A percentile compares a stretch with the other conserved stretches of the same genome.
These are phyloP conservation scores for Colletotrichum musae DNA, from an alignment of 2,329 filamentous ascomycete species.

Conservation along the genomic window DNA sequence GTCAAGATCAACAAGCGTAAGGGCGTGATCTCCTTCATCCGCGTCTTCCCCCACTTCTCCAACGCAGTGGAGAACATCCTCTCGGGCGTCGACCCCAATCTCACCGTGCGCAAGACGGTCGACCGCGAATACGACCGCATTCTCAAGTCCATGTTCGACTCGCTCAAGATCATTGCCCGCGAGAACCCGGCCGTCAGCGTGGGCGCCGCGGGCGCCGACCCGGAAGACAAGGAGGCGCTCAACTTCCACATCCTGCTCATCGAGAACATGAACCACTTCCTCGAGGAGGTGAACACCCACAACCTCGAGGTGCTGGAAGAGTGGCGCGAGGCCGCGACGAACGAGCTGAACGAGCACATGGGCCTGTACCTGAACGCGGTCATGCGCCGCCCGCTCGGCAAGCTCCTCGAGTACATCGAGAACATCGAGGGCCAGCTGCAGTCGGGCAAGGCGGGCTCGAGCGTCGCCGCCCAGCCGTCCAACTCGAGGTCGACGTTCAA, in stretches of 20 bases:
- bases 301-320: slow-evolving; percentile 83
- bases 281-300: slow-evolving; percentile 88
- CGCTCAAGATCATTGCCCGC: slow-evolving; percentile 91
- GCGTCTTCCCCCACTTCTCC: slow-evolving; percentile 91
- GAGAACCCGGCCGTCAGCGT: slow-evolving; percentile 71
- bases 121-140: slow-evolving; percentile 91
- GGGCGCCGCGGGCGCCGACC: slow-evolving; percentile 62
- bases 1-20: slow-evolving; percentile 99
- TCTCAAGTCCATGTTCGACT: slow-evolving; percentile 97
- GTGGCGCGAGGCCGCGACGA: slow-evolving; percentile 84
- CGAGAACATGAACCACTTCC: slow-evolving; percentile 98
- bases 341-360: slow-evolving; percentile 90
- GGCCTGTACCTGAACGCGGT: slow-evolving; percentile 88
- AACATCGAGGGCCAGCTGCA: slow-evolving; percentile 83
- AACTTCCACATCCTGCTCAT: slow-evolving; percentile 98
- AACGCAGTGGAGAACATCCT: slow-evolving; percentile 88
- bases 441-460: slow-evolving; percentile 69
- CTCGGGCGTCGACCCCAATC: slow-evolving; percentile 66
- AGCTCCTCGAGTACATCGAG: slow-evolving; percentile 91
- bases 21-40: slow-evolving; percentile 95
- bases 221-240: slow-evolving; percentile 94
- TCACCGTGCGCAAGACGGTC: slow-evolving; percentile 80
- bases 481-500: slow-evolving; percentile 88
- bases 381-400: slow-evolving; percentile 89
- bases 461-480: slow-evolving; percentile 84